Evolutionary conservation across 306 rosid species (phyloP).

Genomic region (Malus sylvestris): DNA sequence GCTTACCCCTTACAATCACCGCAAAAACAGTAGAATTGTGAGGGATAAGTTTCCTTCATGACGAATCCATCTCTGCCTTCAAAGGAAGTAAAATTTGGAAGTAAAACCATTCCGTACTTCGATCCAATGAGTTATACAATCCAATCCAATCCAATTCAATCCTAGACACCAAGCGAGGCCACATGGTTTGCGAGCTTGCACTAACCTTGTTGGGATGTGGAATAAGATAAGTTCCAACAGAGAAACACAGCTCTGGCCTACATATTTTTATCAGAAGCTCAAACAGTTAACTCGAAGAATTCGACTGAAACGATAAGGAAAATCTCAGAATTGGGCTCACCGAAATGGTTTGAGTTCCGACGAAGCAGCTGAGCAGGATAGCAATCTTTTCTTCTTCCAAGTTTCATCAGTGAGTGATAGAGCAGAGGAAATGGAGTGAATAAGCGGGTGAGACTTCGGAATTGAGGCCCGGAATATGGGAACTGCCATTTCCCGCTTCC

Average conservation of each 20-base stretch:
- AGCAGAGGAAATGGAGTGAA: constrained; percentile 29
- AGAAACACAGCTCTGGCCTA: constrained; percentile 64
- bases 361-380: constrained; percentile 36
- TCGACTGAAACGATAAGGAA: not conserved
- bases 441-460: constrained; percentile 38
- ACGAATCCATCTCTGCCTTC: too few relatives aligned
- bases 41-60: too few relatives aligned
- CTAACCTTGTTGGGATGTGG: constrained; percentile 90
- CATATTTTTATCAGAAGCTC: not conserved
- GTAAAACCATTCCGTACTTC: too few relatives aligned
- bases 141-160: too few relatives aligned
- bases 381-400: constrained; percentile 35
- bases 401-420: constrained; percentile 25
- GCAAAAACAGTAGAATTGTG: too few relatives aligned
- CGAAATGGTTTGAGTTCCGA: constrained; percentile 45
- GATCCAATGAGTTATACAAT: too few relatives aligned
- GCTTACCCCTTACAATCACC: too few relatives aligned
- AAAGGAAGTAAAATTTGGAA: too few relatives aligned
- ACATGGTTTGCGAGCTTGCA: not conserved
- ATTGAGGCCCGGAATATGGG: constrained; percentile 46
- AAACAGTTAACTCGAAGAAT: not conserved
- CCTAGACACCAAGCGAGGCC: too few relatives aligned
- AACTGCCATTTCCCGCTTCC: constrained; percentile 57
- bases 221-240: constrained; percentile 73
- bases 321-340: constrained; percentile 27